A percentile compares a stretch with the other conserved stretches of the same genome.
Conservation (phyloP, 345 rosid genomes). For the Microcos paniculata region DNA sequence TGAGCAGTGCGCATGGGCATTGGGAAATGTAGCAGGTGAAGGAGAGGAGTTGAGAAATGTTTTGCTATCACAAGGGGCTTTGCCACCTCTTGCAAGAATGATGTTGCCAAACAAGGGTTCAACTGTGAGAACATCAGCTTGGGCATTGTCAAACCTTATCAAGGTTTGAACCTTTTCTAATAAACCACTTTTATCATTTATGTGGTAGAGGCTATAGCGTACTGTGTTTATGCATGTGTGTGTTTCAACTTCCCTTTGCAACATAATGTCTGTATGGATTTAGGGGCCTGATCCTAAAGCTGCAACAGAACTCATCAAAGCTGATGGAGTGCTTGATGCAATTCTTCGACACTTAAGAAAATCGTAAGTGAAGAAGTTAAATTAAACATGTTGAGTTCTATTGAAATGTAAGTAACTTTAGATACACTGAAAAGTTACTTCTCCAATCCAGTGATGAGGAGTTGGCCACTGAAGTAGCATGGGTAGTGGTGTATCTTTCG, state of each 20-base stretch:
- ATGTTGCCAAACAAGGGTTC: conserved; percentile 91
- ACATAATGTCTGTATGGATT: conserved; percentile 29
- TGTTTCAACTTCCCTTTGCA: conserved; percentile 29
- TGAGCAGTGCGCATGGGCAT: conserved; percentile 98
- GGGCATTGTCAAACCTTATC: conserved; percentile 95
- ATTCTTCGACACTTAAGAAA: conserved; percentile 79
- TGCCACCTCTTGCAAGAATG: conserved; percentile 92
- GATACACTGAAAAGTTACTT: background rate
- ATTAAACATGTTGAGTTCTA: background rate
- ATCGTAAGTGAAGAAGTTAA: conserved; percentile 53
- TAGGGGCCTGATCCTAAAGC: conserved; percentile 95
- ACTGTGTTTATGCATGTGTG: background rate
- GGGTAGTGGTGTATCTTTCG: conserved; percentile 95
- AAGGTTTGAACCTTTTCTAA: conserved; percentile 50
- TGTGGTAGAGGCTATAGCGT: background rate
- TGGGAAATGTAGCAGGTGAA: conserved; percentile 98
- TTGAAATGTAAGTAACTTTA: background rate
- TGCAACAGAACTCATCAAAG: conserved; percentile 71
- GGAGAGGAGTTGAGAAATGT: conserved; percentile 88
- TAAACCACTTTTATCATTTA: background rate
- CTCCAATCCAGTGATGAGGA: conserved; percentile 75
- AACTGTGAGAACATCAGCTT: conserved; percentile 92
- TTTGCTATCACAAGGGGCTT: conserved; percentile 89
- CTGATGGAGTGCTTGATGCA: conserved; percentile 76
- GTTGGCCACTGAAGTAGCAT: conserved; percentile 88